Percentiles rank a stretch among this genome's conserved stretches.
Conservation (phyloP, 768 basidiomycete genomes). For the Gymnopilus junonius region DNA sequence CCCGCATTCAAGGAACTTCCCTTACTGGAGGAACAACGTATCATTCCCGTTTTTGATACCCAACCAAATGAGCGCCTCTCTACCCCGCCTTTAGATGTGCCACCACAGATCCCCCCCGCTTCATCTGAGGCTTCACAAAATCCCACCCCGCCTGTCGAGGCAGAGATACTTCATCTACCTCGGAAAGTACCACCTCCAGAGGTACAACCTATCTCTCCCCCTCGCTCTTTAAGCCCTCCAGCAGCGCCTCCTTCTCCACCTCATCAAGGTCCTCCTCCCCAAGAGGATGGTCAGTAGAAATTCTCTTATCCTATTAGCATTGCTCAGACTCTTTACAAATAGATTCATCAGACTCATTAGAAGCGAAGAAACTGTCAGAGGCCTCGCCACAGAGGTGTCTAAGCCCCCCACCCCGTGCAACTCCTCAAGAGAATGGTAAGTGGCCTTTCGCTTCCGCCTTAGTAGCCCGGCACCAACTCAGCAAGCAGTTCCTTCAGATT, state of each 20-base stretch:
- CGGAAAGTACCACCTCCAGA: neutral
- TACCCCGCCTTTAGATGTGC: neutral
- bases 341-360: neutral
- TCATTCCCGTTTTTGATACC: neutral
- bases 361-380: neutral
- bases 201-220: neutral
- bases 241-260: too few relatives aligned
- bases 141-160: neutral
- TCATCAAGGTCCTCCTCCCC: too few relatives aligned
- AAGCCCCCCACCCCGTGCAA: neutral
- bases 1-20: constrained; percentile 12
- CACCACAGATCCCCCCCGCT: neutral
- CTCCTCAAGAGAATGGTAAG: neutral
- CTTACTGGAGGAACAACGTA: neutral
- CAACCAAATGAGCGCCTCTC: neutral
- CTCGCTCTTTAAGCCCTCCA: neutral
- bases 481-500: neutral
- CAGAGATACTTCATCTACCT: neutral
- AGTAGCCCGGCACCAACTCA: neutral
- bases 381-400: neutral
- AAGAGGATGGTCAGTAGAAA: neutral
- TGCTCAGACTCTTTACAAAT: neutral
- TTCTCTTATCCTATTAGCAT: neutral
- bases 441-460: neutral
- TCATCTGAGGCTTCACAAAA: neutral